These are phyloP conservation scores for Excoecaria agallocha DNA, from an alignment of 345 rosid species.

Conservation along the genomic window DNA sequence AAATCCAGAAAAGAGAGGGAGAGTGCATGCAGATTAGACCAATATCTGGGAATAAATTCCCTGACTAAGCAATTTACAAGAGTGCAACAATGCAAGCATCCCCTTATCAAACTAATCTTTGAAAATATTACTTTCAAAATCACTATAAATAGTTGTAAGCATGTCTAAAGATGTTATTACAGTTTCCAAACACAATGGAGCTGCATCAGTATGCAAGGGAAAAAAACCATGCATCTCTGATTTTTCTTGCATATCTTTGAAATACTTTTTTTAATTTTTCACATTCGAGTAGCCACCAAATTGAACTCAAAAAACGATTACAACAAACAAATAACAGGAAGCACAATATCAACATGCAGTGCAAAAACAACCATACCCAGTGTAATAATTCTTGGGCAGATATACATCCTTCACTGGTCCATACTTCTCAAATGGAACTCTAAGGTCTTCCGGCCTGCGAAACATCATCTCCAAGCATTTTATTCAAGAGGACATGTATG, in stretches of 20 bases:
- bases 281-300: background rate
- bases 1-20: background rate
- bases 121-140: background rate
- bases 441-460: constrained; percentile 81
- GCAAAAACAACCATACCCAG: constrained; percentile 50
- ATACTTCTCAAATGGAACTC: constrained; percentile 71
- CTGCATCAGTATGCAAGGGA: background rate
- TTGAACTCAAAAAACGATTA: background rate
- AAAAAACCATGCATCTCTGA: background rate
- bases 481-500: background rate
- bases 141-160: background rate
- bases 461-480: background rate
- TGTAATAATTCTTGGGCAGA: constrained; percentile 76
- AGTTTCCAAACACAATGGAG: background rate
- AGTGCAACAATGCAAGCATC: background rate
- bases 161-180: background rate
- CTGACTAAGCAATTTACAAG: background rate
- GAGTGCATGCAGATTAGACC: background rate
- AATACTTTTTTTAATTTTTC: background rate
- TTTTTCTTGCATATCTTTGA: background rate
- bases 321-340: background rate
- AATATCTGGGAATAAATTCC: background rate
- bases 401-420: constrained; percentile 90
- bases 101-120: background rate
- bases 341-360: background rate